These are phyloP conservation scores for Penicillium silybi DNA, from an alignment of 495 filamentous ascomycete species.

Conservation along the genomic window DNA sequence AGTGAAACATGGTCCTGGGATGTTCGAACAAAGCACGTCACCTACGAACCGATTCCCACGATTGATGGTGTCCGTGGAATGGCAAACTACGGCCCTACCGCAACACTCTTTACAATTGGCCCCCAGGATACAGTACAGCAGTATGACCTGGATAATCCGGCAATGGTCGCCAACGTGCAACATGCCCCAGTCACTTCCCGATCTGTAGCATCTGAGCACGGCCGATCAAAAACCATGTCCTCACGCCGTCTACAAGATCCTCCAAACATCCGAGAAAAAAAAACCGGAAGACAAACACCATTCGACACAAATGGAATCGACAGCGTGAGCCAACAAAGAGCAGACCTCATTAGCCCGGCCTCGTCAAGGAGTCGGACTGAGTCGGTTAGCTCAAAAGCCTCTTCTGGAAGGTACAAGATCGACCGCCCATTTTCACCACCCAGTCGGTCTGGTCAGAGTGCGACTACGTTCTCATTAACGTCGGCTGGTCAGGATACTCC, in stretches of 20 bases:
- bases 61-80: slow-evolving; percentile 76
- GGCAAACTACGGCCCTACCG: slow-evolving; percentile 82
- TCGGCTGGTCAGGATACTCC: slow-evolving; percentile 38
- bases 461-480: slow-evolving; percentile 44
- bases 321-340: slow-evolving; percentile 47
- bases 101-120: slow-evolving; percentile 88
- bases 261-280: slow-evolving; percentile 33
- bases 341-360: slow-evolving; percentile 57
- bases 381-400: slow-evolving; percentile 51
- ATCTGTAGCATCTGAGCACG: slow-evolving; percentile 73
- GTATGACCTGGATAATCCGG: slow-evolving; percentile 82
- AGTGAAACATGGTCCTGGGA: slow-evolving; percentile 95
- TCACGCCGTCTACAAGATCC: slow-evolving; percentile 34
- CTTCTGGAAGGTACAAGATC: slow-evolving; percentile 39
- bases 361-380: slow-evolving; percentile 63
- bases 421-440: slow-evolving; percentile 35
- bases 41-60: slow-evolving; percentile 82
- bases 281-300: slow-evolving; percentile 29
- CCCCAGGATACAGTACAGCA: slow-evolving; percentile 88
- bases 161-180: slow-evolving; percentile 77
- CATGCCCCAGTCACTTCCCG: slow-evolving; percentile 72
- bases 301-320: slow-evolving; percentile 43
- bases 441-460: slow-evolving; percentile 42
- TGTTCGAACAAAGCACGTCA: slow-evolving; percentile 91
- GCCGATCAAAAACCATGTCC: slow-evolving; percentile 27